Conservation (phyloP, 352 stramenopile genomes). For the Phytophthora cactorum region DNA sequence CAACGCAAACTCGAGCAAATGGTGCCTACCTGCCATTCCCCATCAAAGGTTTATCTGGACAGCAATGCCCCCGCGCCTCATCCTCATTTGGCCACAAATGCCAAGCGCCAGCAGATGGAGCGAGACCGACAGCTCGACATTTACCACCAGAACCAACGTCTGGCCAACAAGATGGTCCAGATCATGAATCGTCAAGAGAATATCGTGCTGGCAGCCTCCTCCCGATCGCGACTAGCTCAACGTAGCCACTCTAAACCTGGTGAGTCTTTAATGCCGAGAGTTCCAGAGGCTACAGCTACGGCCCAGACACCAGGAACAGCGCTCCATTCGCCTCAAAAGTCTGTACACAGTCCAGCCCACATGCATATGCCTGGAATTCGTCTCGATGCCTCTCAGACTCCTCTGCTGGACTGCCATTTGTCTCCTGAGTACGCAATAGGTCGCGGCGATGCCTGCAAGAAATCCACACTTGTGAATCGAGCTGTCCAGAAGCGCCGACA, state of each 20-base stretch:
- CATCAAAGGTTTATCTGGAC: slow-evolving; percentile 67
- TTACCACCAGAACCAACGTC: slow-evolving; percentile 71
- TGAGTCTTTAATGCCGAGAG: slow-evolving; percentile 6
- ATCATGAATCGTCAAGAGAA: slow-evolving; percentile 75
- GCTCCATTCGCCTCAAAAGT: slow-evolving; percentile 29
- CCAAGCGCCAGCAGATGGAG: slow-evolving; percentile 68
- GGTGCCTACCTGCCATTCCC: slow-evolving; percentile 62
- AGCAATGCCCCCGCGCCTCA: slow-evolving; percentile 54
- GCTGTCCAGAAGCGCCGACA: slow-evolving; percentile 59
- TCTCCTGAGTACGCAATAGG: slow-evolving; percentile 67
- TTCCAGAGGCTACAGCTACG: not conserved
- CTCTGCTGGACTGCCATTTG: slow-evolving; percentile 78
- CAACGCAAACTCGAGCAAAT: slow-evolving; percentile 71
- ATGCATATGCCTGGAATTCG: slow-evolving; percentile 77
- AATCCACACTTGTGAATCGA: slow-evolving; percentile 67
- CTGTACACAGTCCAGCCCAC: slow-evolving; percentile 53
- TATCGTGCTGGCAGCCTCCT: slow-evolving; percentile 50
- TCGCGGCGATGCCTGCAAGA: slow-evolving; percentile 73
- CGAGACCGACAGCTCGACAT: slow-evolving; percentile 68
- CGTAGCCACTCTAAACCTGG: slow-evolving; percentile 1
- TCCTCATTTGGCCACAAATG: slow-evolving; percentile 56
- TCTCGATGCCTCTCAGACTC: slow-evolving; percentile 67
- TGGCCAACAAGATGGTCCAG: slow-evolving; percentile 76
- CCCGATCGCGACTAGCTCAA: slow-evolving; percentile 5
- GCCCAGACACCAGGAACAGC: slow-evolving; percentile 16